Percentiles rank a stretch among this genome's conserved stretches.
Conservation (phyloP, 768 basidiomycete species). For the Boletus rubescentipes region DNA sequence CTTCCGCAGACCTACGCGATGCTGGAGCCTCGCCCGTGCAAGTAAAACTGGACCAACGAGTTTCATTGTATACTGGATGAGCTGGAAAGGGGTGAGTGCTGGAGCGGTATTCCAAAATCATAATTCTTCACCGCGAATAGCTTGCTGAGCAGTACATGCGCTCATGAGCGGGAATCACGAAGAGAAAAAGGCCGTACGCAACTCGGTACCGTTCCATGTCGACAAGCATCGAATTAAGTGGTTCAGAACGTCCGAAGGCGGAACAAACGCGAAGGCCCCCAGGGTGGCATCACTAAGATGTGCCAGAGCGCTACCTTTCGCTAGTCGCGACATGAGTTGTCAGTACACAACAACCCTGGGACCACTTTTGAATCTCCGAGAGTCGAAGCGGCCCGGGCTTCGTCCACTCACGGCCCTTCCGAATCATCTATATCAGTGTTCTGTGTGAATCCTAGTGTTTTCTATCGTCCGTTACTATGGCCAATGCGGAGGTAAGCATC, state of each 20-base stretch:
- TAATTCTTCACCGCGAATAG: slow-evolving; percentile 57
- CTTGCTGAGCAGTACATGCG: slow-evolving; percentile 47
- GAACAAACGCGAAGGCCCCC: slow-evolving; percentile 59
- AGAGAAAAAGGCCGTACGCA: slow-evolving; percentile 35
- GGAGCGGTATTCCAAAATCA: not conserved
- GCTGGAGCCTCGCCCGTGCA: slow-evolving; percentile 66
- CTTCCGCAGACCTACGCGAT: slow-evolving; percentile 58
- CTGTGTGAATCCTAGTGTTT: too few species aligned
- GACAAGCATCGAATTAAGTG: slow-evolving; percentile 75
- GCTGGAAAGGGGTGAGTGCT: slow-evolving; percentile 38
- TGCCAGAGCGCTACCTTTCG: slow-evolving; percentile 47
- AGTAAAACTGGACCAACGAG: slow-evolving; percentile 64
- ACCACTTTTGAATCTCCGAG: not conserved
- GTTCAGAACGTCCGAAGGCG: slow-evolving; percentile 62
- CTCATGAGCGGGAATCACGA: slow-evolving; percentile 10
- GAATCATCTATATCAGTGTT: too few species aligned
- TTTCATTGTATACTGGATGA: slow-evolving; percentile 74
- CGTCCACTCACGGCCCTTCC: too few species aligned
- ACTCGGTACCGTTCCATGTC: slow-evolving; percentile 90
- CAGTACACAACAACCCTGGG: too few species aligned
- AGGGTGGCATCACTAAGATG: slow-evolving; percentile 63
- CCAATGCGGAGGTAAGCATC: too few species aligned
- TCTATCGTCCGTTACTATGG: too few species aligned
- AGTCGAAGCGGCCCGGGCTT: too few species aligned
- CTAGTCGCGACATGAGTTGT: slow-evolving; percentile 47